A percentile compares a stretch with the other conserved stretches of the same genome.
These are phyloP conservation scores for Exophiala oligosperma DNA, from an alignment of 2,329 filamentous ascomycete species.

Conservation along the genomic window DNA sequence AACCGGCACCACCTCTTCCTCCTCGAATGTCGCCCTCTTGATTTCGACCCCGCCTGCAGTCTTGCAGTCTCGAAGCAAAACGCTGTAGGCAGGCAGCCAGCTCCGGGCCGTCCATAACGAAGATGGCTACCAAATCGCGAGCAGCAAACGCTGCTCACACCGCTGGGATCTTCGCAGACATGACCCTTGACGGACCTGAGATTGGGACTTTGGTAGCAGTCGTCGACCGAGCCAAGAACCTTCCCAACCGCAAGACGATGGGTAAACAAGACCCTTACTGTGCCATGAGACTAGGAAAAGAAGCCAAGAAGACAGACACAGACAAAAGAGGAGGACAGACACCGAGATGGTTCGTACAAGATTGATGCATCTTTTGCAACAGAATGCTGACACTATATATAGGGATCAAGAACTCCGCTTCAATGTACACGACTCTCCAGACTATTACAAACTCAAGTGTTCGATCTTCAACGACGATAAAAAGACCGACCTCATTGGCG, in stretches of 20 bases:
- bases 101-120: not conserved
- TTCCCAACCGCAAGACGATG: conserved; percentile 95
- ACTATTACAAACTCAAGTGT: conserved; percentile 93
- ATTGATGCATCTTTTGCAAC: not conserved
- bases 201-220: conserved; percentile 93
- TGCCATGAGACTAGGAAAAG: conserved; percentile 88
- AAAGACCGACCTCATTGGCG: conserved; percentile 93
- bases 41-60: conserved; percentile 2
- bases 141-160: conserved; percentile 62
- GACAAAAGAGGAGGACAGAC: conserved; percentile 94
- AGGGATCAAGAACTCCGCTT: conserved; percentile 99
- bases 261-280: conserved; percentile 99
- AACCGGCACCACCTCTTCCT: not conserved
- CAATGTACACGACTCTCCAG: conserved; percentile 90
- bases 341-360: conserved; percentile 74
- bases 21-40: conserved; percentile 18
- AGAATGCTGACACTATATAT: conserved; percentile 26
- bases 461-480: conserved; percentile 99
- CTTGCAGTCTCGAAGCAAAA: conserved; percentile 3
- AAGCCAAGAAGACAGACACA: conserved; percentile 94
- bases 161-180: conserved; percentile 90
- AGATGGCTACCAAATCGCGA: conserved; percentile 22
- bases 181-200: conserved; percentile 86
- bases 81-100: conserved; percentile 1
- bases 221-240: conserved; percentile 92